Conservation (phyloP, 1,284 basidiomycete species). For the Trichosporon sp. region DNA sequence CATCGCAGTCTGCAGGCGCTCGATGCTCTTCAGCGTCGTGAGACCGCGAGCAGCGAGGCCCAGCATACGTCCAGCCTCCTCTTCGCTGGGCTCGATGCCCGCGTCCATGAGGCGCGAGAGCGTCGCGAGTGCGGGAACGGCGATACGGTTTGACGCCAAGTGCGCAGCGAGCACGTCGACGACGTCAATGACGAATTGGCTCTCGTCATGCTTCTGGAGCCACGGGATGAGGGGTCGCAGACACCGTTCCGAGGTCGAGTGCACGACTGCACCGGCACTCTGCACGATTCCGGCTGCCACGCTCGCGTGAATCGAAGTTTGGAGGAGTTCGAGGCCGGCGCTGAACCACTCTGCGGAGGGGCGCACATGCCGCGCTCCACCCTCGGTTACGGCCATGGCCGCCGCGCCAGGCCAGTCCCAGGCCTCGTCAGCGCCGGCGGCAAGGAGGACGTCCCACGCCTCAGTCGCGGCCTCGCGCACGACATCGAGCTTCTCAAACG, state of each 20-base stretch:
- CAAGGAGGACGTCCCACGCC: conserved; percentile 56
- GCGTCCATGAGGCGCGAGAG: conserved; percentile 71
- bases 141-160: conserved; percentile 66
- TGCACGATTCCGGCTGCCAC: conserved; percentile 73
- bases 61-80: conserved; percentile 21
- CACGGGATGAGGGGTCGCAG: conserved; percentile 64
- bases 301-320: conserved; percentile 40
- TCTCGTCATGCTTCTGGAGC: conserved; percentile 59
- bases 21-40: conserved; percentile 69
- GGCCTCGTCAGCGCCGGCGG: conserved; percentile 11
- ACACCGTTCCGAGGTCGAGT: conserved; percentile 73
- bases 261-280: conserved; percentile 76
- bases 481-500: conserved; percentile 86
- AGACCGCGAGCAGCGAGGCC: conserved; percentile 34
- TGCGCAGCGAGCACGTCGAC: conserved; percentile 62
- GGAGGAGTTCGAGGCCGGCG: conserved; percentile 23
- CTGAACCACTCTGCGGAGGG: conserved; percentile 26
- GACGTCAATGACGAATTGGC: conserved; percentile 62
- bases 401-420: conserved; percentile 28
- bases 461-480: conserved; percentile 78
- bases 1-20: conserved; percentile 74
- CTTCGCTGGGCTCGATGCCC: conserved; percentile 35
- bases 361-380: conserved; percentile 39
- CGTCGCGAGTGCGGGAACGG: conserved; percentile 76
- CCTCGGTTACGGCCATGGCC: conserved; percentile 36